A percentile compares a stretch with the other conserved stretches of the same genome.
These are phyloP conservation scores for Rhynchospora tenuis DNA, from an alignment of 176 grass and related monocot species.

Conservation along the genomic window DNA sequence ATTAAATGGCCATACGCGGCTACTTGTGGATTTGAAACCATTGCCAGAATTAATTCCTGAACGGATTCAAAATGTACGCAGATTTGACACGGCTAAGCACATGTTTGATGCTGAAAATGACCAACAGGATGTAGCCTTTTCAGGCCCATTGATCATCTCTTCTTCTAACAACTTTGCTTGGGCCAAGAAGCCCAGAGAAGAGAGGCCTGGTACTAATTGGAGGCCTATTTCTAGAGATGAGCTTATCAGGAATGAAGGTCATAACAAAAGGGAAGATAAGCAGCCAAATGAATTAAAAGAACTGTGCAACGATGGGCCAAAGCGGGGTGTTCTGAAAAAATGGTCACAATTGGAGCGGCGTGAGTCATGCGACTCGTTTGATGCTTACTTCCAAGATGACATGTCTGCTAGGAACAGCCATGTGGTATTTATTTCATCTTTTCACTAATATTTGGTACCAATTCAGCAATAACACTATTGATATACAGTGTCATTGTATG, in stretches of 20 bases:
- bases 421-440: slow-evolving; percentile 38
- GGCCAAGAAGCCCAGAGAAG: slow-evolving; percentile 65
- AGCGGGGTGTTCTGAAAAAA: slow-evolving; percentile 55
- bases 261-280: slow-evolving; percentile 25
- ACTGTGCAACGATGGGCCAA: slow-evolving; percentile 36
- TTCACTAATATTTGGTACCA: neutral
- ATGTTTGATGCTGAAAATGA: slow-evolving; percentile 39
- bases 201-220: slow-evolving; percentile 24
- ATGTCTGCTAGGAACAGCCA: slow-evolving; percentile 44
- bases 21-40: slow-evolving; percentile 47
- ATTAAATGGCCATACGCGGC: slow-evolving; percentile 38
- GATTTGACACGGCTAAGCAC: slow-evolving; percentile 26
- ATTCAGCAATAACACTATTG: neutral
- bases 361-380: slow-evolving; percentile 65
- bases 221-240: slow-evolving; percentile 48
- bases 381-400: slow-evolving; percentile 43
- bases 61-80: slow-evolving; percentile 23
- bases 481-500: neutral
- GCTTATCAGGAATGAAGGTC: slow-evolving; percentile 34
- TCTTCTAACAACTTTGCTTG: slow-evolving; percentile 73
- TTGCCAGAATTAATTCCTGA: slow-evolving; percentile 24
- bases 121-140: slow-evolving; percentile 52
- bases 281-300: slow-evolving; percentile 20
- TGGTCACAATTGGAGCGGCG: slow-evolving; percentile 78
- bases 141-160: slow-evolving; percentile 66